These are phyloP conservation scores for Penicillium daleae DNA, from an alignment of 495 filamentous ascomycete species.

Conservation along the genomic window DNA sequence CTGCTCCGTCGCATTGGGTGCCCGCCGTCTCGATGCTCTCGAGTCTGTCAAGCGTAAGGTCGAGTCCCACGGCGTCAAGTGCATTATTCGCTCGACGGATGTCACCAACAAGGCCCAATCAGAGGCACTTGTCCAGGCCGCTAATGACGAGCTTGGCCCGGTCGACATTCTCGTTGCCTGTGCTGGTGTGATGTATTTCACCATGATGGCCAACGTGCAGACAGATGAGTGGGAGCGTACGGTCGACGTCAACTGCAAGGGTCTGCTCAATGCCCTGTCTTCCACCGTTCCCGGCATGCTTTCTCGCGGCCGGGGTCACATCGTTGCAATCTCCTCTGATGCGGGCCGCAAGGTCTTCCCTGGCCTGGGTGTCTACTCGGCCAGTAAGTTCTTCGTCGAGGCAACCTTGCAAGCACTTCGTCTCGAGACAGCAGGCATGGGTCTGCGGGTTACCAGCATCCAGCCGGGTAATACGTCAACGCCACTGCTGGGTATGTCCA, in stretches of 20 bases:
- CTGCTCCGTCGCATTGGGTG: conserved; percentile 64
- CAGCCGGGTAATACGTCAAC: conserved; percentile 71
- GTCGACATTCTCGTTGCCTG: conserved; percentile 70
- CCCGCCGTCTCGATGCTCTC: conserved; percentile 62
- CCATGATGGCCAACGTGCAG: conserved; percentile 69
- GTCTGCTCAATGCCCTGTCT: conserved; percentile 64
- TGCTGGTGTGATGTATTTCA: conserved; percentile 77
- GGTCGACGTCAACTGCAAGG: conserved; percentile 74
- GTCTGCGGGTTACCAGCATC: conserved; percentile 64
- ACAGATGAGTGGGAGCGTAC: conserved; percentile 70
- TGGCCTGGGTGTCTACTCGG: conserved; percentile 72
- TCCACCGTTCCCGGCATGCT: conserved; percentile 66
- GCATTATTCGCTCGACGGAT: conserved; percentile 63
- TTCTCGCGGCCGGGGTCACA: conserved; percentile 59
- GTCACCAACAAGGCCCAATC: conserved; percentile 61
- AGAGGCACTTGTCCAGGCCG: conserved; percentile 54
- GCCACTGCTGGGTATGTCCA: conserved; percentile 65
- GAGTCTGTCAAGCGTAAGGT: conserved; percentile 58
- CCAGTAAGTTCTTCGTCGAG: conserved; percentile 75
- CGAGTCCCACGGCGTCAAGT: conserved; percentile 52
- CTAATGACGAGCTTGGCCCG: conserved; percentile 60
- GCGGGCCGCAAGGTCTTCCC: conserved; percentile 73
- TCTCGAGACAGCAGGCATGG: conserved; percentile 66
- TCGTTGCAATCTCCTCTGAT: conserved; percentile 72
- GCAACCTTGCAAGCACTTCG: conserved; percentile 67